These are phyloP conservation scores for Candida quercuum DNA, from an alignment of 805 yeast species.

Conservation along the genomic window DNA sequence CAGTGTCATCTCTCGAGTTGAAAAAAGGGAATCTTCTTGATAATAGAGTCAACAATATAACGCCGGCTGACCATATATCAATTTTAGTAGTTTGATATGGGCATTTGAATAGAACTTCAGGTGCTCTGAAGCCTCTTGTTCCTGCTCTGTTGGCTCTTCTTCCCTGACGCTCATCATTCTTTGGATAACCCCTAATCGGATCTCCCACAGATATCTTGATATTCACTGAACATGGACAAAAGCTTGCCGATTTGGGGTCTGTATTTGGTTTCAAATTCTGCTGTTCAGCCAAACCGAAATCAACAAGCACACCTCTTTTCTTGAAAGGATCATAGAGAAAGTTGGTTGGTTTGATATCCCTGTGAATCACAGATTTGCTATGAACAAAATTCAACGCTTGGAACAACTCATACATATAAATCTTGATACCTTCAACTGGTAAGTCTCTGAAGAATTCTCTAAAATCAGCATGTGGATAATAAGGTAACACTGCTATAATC, in stretches of 20 bases:
- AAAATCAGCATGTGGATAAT: slow-evolving; percentile 86
- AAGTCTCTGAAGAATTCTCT: slow-evolving; percentile 79
- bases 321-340: slow-evolving; percentile 48
- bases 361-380: slow-evolving; percentile 62
- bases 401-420: slow-evolving; percentile 74
- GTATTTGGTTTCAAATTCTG: slow-evolving; percentile 10
- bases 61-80: slow-evolving; percentile 83
- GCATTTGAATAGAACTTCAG: slow-evolving; percentile 56
- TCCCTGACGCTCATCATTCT: slow-evolving; percentile 82
- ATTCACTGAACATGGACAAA: slow-evolving; percentile 49
- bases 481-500: slow-evolving; percentile 88
- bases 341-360: slow-evolving; percentile 79
- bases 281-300: slow-evolving; percentile 72
- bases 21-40: slow-evolving; percentile 86
- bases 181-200: slow-evolving; percentile 62
- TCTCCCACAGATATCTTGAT: slow-evolving; percentile 26
- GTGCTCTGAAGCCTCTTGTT: slow-evolving; percentile 84
- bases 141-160: slow-evolving; percentile 96
- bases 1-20: slow-evolving; percentile 89
- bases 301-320: slow-evolving; percentile 62
- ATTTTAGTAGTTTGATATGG: slow-evolving; percentile 59
- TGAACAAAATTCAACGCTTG: slow-evolving; percentile 68
- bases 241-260: slow-evolving; percentile 23
- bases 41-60: slow-evolving; percentile 67
- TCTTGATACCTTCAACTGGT: slow-evolving; percentile 72